Percentiles rank a stretch among this genome's conserved stretches.
phyloP scores from a whole-genome alignment of 208 protist genomes.

The Trypanosoma vivax region DNA sequence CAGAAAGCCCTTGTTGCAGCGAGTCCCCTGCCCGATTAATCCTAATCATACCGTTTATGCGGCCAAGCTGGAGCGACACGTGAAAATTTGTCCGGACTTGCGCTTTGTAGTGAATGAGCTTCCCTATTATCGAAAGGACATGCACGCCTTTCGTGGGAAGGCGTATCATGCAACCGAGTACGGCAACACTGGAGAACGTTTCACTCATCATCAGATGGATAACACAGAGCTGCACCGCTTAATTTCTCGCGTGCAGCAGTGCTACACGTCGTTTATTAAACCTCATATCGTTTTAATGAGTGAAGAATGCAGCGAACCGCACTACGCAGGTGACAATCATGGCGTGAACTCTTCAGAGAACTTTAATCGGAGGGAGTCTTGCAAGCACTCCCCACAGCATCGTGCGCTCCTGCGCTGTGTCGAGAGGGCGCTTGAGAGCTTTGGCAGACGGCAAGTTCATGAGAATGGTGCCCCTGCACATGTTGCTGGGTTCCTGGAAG shows the following conservation, averaged over 20 bases:
- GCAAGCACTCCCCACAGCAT: conserved; percentile 69
- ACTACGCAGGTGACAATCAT: background rate
- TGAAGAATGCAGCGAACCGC: background rate
- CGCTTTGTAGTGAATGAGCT: conserved; percentile 35
- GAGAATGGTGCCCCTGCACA: background rate
- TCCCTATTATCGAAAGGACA: conserved; percentile 43
- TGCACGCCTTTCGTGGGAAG: conserved; percentile 27
- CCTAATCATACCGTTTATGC: conserved; percentile 68
- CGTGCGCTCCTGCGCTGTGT: conserved; percentile 43
- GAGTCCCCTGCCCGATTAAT: conserved; percentile 76
- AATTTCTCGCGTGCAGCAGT: conserved; percentile 19
- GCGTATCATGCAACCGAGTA: background rate
- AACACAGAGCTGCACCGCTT: conserved; percentile 3
- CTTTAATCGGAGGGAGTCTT: conserved; percentile 15
- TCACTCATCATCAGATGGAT: conserved; percentile 14
- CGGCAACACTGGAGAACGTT: background rate
- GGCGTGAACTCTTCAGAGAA: too few relatives aligned
- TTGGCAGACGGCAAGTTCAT: background rate
- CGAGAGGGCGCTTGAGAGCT: conserved; percentile 15
- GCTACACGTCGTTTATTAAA: conserved; percentile 13
- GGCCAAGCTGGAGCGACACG: conserved; percentile 43
- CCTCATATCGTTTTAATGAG: conserved; percentile 15
- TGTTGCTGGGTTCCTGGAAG: conserved; percentile 48
- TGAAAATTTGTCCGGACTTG: conserved; percentile 68
- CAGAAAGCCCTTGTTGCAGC: conserved; percentile 1